Evolutionary conservation across 1,284 basidiomycete species (phyloP).

Genomic region (Cryptococcus deneoformans): DNA sequence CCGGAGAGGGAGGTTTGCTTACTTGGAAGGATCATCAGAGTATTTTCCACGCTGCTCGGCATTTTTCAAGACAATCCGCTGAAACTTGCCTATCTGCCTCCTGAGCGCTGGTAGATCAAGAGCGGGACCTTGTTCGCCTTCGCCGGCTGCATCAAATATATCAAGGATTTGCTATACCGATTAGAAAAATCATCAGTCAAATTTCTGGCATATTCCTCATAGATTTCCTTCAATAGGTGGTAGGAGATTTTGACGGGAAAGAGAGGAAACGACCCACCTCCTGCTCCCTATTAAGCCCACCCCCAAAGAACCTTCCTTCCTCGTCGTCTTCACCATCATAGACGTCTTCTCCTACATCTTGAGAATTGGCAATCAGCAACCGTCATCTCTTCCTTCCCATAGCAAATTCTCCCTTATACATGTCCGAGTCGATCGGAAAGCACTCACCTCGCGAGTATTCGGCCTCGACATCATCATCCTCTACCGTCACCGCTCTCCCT

Average conservation of each 20-base stretch:
- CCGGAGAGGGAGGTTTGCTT: conserved; percentile 29
- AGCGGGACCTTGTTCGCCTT: conserved; percentile 52
- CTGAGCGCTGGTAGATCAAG: conserved; percentile 61
- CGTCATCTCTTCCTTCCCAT: neutral
- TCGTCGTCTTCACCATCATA: conserved; percentile 59
- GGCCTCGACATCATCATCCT: conserved; percentile 48
- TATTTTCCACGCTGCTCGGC: conserved; percentile 91
- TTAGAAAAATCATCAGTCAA: neutral
- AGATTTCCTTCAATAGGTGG: neutral
- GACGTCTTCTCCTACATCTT: conserved; percentile 4
- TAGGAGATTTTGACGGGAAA: neutral
- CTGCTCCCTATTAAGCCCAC: conserved; percentile 83
- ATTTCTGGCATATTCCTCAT: neutral
- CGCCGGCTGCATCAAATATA: conserved; percentile 69
- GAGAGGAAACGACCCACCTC: conserved; percentile 64
- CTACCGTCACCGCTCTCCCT: conserved; percentile 56
- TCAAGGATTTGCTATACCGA: conserved; percentile 54
- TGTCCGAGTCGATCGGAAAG: neutral
- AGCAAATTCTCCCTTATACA: neutral
- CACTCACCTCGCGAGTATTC: conserved; percentile 57
- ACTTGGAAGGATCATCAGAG: conserved; percentile 87
- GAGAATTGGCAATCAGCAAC: conserved; percentile 1
- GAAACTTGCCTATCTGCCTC: conserved; percentile 73
- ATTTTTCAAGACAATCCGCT: conserved; percentile 87
- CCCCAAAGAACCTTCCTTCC: conserved; percentile 89